These are phyloP conservation scores for Neurospora sublineolata DNA, from an alignment of 495 filamentous ascomycete species.

Conservation along the genomic window DNA sequence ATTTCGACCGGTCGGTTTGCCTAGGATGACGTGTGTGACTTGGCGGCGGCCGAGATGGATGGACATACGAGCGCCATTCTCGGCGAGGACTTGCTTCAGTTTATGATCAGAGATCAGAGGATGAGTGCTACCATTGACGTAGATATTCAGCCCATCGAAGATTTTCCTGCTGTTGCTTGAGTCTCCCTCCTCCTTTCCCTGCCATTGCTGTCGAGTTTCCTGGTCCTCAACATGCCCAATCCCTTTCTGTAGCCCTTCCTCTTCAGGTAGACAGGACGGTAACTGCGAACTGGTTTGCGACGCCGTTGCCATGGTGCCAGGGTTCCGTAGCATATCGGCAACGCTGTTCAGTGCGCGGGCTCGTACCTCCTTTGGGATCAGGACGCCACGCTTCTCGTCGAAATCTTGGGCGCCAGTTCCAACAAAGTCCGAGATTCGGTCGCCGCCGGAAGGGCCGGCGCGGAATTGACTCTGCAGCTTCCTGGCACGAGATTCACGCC, in stretches of 20 bases:
- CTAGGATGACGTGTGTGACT: conserved; percentile 83
- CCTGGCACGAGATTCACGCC: conserved; percentile 53
- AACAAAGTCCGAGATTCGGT: conserved; percentile 45
- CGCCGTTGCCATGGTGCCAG: conserved; percentile 28
- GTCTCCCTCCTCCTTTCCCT: conserved; percentile 25
- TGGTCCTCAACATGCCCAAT: neutral
- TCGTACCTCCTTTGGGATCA: conserved; percentile 32
- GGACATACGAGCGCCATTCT: conserved; percentile 60
- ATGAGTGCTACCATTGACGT: conserved; percentile 80
- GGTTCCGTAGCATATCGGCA: conserved; percentile 37
- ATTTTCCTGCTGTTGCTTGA: conserved; percentile 28
- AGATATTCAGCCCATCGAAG: conserved; percentile 59
- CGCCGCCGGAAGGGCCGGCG: conserved; percentile 37
- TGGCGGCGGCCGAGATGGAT: conserved; percentile 54
- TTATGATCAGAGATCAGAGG: conserved; percentile 76
- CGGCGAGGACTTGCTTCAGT: conserved; percentile 64
- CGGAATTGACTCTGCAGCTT: conserved; percentile 62
- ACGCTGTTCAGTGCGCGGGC: conserved; percentile 30
- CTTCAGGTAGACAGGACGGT: neutral
- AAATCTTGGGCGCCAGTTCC: conserved; percentile 40
- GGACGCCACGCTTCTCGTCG: conserved; percentile 33
- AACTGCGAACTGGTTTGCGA: neutral
- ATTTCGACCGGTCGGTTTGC: conserved; percentile 33
- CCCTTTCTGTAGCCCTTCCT: neutral
- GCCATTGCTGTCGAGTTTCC: conserved; percentile 14